phyloP scores from a whole-genome alignment of 225 moss, liverwort and hornwort genomes.

The Ulota crispa region DNA sequence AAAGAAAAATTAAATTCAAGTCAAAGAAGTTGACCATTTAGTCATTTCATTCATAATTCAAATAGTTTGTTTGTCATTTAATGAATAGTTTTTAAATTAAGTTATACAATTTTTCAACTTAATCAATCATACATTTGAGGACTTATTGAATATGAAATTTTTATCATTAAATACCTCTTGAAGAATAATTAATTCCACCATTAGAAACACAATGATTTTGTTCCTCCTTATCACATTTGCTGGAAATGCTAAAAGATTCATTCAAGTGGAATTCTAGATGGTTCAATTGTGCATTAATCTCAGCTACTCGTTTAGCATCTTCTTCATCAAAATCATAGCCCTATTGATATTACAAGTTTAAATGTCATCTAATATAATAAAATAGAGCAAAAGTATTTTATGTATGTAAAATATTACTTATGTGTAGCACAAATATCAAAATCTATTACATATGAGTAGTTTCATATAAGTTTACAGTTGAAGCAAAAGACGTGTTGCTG shows the following conservation, averaged over 20 bases:
- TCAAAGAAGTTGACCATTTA: accelerated
- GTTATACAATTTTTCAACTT: background rate
- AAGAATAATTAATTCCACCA: background rate
- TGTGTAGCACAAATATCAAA: accelerated
- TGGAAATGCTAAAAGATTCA: background rate
- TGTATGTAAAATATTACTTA: accelerated
- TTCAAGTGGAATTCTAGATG: background rate
- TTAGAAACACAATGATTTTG: background rate
- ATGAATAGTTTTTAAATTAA: too few relatives aligned
- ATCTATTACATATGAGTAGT: background rate
- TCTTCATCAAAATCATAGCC: slow-evolving; percentile 47
- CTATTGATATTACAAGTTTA: background rate
- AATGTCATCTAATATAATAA: accelerated
- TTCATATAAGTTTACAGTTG: background rate
- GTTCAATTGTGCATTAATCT: slow-evolving; percentile 27
- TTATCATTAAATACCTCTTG: background rate
- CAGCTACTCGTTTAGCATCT: slow-evolving; percentile 29
- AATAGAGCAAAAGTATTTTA: accelerated
- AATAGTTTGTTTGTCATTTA: too few relatives aligned
- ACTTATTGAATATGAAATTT: background rate
- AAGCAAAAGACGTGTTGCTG: background rate
- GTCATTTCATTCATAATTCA: accelerated
- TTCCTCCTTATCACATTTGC: slow-evolving; percentile 5
- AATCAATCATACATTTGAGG: background rate
- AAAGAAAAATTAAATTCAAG: background rate